Percentiles rank a stretch among this genome's conserved stretches.
phyloP scores from a whole-genome alignment of 2,329 filamentous ascomycete genomes.

The Coleophoma crateriformis region DNA sequence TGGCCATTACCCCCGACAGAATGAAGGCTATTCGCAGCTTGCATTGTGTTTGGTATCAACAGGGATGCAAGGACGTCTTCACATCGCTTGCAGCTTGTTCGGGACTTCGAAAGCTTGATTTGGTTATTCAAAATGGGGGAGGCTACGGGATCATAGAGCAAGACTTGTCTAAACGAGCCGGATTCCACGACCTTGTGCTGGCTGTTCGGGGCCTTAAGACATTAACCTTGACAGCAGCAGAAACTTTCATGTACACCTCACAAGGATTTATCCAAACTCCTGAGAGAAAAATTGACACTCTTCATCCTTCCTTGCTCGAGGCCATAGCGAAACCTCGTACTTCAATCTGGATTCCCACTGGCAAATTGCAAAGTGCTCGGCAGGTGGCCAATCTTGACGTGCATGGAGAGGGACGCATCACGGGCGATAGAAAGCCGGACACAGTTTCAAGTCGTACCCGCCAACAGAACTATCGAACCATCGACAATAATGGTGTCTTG shows the following conservation, averaged over 20 bases:
- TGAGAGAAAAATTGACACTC: background rate
- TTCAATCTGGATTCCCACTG: background rate
- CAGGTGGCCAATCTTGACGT: conserved; percentile 5
- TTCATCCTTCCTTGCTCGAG: background rate
- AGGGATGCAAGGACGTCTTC: background rate
- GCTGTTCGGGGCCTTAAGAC: background rate
- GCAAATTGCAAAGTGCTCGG: background rate
- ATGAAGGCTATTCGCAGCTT: conserved; percentile 5
- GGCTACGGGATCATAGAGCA: background rate
- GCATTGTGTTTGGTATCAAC: background rate
- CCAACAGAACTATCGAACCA: background rate
- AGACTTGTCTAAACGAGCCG: background rate
- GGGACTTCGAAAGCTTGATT: background rate
- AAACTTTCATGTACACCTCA: too few relatives aligned
- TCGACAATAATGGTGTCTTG: conserved; percentile 5
- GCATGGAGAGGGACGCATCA: conserved; percentile 12
- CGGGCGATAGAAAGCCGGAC: conserved; percentile 10
- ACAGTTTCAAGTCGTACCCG: conserved; percentile 11
- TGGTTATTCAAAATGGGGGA: background rate
- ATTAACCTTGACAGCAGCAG: background rate
- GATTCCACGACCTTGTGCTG: background rate
- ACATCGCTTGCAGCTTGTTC: background rate
- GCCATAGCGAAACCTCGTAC: background rate
- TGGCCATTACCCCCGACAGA: conserved; percentile 10
- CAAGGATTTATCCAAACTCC: too few relatives aligned